These are phyloP conservation scores for Fragaria nilgerrensis DNA, from an alignment of 306 rosid genomes.

Conservation along the genomic window DNA sequence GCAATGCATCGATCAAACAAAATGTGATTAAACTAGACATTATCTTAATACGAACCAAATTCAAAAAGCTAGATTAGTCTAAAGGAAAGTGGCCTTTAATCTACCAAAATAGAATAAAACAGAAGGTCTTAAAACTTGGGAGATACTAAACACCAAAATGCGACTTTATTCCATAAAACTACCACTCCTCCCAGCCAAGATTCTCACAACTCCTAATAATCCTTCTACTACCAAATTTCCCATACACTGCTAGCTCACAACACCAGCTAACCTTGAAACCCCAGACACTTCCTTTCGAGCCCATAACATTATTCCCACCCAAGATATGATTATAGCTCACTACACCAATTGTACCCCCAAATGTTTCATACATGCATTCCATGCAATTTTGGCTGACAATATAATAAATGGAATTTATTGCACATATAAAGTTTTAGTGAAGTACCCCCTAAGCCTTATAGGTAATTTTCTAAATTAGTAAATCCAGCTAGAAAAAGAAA, in stretches of 20 bases:
- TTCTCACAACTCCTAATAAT: background rate
- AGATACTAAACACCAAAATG: background rate
- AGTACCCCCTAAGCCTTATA: background rate
- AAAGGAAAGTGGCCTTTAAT: background rate
- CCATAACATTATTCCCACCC: background rate
- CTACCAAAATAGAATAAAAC: background rate
- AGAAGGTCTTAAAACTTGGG: background rate
- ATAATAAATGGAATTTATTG: background rate
- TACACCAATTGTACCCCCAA: too few species aligned
- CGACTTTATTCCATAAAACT: background rate
- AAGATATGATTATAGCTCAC: too few species aligned
- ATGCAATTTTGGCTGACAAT: too few species aligned
- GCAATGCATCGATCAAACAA: background rate
- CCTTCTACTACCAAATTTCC: background rate
- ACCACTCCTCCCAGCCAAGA: background rate
- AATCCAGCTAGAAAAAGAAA: background rate
- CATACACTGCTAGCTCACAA: background rate
- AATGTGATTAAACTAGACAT: background rate
- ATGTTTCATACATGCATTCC: too few species aligned
- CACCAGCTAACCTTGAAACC: background rate
- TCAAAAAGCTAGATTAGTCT: background rate
- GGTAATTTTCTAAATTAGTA: background rate
- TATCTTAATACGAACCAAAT: background rate
- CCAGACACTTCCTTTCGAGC: background rate
- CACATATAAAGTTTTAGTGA: background rate